Percentiles rank a stretch among this genome's conserved stretches.
Evolutionary conservation across 2,329 filamentous ascomycete genomes (phyloP).

Genomic region (Colletotrichum sp.): DNA sequence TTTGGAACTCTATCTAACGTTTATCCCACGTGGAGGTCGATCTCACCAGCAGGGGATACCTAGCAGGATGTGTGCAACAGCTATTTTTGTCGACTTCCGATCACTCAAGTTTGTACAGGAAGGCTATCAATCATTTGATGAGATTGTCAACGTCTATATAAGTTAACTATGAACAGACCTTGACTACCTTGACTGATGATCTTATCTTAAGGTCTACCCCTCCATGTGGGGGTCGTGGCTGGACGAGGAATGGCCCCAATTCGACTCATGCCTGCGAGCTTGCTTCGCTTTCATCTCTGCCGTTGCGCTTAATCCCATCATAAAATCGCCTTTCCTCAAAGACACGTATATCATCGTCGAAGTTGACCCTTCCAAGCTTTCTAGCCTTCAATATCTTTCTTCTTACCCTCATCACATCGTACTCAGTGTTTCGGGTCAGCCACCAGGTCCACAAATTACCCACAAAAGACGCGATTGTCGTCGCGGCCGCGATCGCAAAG

Average conservation of each 20-base stretch:
- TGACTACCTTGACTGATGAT: not conserved
- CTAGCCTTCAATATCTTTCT: slow-evolving; percentile 21
- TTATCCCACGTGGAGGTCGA: not conserved
- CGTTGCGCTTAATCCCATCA: not conserved
- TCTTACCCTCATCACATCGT: slow-evolving; percentile 26
- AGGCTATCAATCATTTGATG: not conserved
- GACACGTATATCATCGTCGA: not conserved
- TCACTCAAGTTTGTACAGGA: not conserved
- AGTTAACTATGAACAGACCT: not conserved
- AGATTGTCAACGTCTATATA: not conserved
- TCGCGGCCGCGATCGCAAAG: slow-evolving; percentile 28
- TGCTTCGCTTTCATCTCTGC: not conserved
- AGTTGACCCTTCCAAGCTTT: slow-evolving; percentile 16
- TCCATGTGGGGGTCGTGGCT: not conserved
- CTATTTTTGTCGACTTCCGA: not conserved
- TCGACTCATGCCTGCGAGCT: not conserved
- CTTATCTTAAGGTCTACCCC: not conserved
- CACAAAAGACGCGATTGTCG: slow-evolving; percentile 27
- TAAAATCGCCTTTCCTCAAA: slow-evolving; percentile 6
- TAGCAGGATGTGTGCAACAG: not conserved
- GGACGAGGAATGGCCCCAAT: not conserved
- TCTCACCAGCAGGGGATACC: not conserved
- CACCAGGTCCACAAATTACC: slow-evolving; percentile 29
- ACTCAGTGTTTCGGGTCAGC: slow-evolving; percentile 28
- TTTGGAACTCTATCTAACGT: not conserved